Percentiles rank a stretch among this genome's conserved stretches.
Evolutionary conservation across 2,329 filamentous ascomycete genomes (phyloP).

Genomic region (Alternaria solani): DNA sequence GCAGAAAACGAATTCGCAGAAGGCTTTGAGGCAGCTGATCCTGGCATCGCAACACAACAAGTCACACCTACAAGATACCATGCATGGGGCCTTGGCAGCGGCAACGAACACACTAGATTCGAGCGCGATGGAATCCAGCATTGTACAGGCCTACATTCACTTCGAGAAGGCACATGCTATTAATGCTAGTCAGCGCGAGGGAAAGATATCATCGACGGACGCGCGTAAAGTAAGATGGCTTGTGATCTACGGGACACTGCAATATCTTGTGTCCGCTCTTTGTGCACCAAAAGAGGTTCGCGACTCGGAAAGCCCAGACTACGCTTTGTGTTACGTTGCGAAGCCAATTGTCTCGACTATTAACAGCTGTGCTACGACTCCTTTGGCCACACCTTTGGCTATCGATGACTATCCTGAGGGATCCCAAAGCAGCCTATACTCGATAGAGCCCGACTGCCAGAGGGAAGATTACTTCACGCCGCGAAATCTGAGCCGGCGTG

Average conservation of each 20-base stretch:
- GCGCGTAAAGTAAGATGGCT: constrained; percentile 82
- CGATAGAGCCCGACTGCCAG: constrained; percentile 58
- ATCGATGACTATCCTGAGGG: constrained; percentile 26
- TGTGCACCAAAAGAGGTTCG: constrained; percentile 68
- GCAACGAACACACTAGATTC: constrained; percentile 58
- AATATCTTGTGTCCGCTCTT: constrained; percentile 73
- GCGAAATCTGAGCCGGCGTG: constrained; percentile 33
- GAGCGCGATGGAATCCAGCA: constrained; percentile 51
- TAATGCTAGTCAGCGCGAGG: constrained; percentile 62
- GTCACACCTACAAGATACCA: constrained; percentile 59
- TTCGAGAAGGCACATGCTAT: constrained; percentile 70
- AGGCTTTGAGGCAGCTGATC: constrained; percentile 46
- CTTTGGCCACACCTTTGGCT: constrained; percentile 23
- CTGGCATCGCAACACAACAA: constrained; percentile 51
- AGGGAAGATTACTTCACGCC: constrained; percentile 51
- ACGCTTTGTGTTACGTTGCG: constrained; percentile 63
- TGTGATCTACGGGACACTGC: constrained; percentile 75
- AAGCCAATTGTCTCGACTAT: constrained; percentile 52
- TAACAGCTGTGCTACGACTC: constrained; percentile 23
- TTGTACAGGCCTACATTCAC: constrained; percentile 72
- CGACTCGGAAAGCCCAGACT: constrained; percentile 64
- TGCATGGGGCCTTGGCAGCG: constrained; percentile 61
- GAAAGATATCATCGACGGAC: constrained; percentile 68
- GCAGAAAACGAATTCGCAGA: constrained; percentile 45
- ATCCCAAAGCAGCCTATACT: constrained; percentile 11